Evolutionary conservation across 768 basidiomycete genomes (phyloP), one percentile per base, ranked within the genome.

Genomic region (Serpula lacrymans): DNA sequence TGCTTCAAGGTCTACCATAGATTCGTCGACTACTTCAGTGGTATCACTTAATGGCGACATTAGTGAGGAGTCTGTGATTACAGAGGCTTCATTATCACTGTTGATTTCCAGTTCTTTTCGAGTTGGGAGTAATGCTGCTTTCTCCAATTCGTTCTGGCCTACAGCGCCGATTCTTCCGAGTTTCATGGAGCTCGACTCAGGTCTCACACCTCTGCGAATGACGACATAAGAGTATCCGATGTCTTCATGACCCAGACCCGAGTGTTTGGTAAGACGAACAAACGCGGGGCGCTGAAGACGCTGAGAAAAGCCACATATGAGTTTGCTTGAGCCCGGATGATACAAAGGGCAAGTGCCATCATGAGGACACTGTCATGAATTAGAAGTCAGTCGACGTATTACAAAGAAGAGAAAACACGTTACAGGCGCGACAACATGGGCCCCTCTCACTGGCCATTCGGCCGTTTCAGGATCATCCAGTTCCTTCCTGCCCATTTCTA

Each of bases 211-310:
- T 36, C 91, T 75, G 23, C 81, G 82, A 41, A 99, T 74, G 22
- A 92, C 87, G 34, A 96, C 77, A 58, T 99, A 99, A 13, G 90
- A 89, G 59, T 93, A 97, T 24, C 77, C 80, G 25, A 82, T 75
- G 50, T 95, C 87, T 61, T 95, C 92, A 47, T 94, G 88, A 2
- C 91, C 92, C 23, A 76, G 62, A 18, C 75, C 78, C 17, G 86
- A 83, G 59, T 95, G 90, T 59, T 96, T 97, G 14, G 93, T 97
- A 43, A 69, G 74, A 21, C 91, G 82, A 27, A 93, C 72, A 62
- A 96, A 96, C 8, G 72, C 65, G 8, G 95, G 93, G 17, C 89
- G 77, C 56, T 94, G 89, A 29, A 95, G 64, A 35, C 92, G 80
- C 57, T 97, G 95, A 6, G 80, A 77, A 64, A 94, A 96, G 13